Conservation (phyloP, 2,329 filamentous ascomycete species). For the Podosphaera xanthii region DNA sequence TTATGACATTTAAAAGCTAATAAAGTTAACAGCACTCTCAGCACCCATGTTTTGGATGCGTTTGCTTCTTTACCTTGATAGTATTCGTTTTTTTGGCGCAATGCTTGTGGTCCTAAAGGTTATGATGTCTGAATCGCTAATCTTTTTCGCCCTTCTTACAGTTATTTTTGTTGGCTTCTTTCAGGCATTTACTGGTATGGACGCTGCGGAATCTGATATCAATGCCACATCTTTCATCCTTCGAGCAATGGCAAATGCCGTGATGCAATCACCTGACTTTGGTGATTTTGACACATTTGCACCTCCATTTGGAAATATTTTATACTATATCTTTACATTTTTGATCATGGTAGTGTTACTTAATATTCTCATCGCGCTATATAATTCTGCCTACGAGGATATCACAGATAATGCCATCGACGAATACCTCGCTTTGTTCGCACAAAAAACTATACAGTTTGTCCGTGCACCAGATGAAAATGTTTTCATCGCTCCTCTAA, state of each 20-base stretch:
- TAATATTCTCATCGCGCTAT: conserved; percentile 90
- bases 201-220: conserved; percentile 52
- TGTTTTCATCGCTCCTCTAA: conserved; percentile 90
- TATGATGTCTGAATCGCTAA: conserved; percentile 83
- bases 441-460: conserved; percentile 90
- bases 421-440: conserved; percentile 83
- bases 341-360: conserved; percentile 85
- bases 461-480: conserved; percentile 94
- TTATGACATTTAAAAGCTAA: conserved; percentile 3
- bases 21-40: conserved; percentile 38
- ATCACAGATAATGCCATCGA: conserved; percentile 70
- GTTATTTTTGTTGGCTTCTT: conserved; percentile 74
- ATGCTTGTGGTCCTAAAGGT: conserved; percentile 95
- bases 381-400: conserved; percentile 85
- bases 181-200: conserved; percentile 82
- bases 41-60: conserved; percentile 96
- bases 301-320: conserved; percentile 75
- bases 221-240: conserved; percentile 50
- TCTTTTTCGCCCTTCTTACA: conserved; percentile 80
- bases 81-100: conserved; percentile 84
- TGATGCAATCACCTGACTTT: conserved; percentile 87
- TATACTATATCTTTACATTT: conserved; percentile 97
- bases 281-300: conserved; percentile 71
- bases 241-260: conserved; percentile 65
- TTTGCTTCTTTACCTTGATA: conserved; percentile 77